Percentiles rank a stretch among this genome's conserved stretches.
These are phyloP conservation scores for Cyberlindnera maritima DNA, from an alignment of 805 yeast genomes.

Conservation along the genomic window DNA sequence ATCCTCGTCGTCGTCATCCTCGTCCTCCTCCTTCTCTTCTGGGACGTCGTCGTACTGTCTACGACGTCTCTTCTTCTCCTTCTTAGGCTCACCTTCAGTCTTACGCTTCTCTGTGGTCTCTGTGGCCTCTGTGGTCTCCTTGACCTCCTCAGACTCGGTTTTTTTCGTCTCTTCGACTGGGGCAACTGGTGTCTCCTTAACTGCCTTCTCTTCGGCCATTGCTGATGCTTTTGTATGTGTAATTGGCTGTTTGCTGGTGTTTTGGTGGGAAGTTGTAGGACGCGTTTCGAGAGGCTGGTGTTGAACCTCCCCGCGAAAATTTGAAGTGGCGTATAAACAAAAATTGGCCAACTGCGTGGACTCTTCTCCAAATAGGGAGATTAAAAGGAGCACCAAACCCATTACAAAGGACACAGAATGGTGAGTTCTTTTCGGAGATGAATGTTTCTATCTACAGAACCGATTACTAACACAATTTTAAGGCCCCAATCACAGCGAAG, in stretches of 20 bases:
- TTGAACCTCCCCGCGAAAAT: constrained; percentile 5
- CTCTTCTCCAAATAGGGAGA: too few species aligned
- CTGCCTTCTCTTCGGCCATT: constrained; percentile 29
- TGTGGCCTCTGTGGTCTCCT: constrained; percentile 1
- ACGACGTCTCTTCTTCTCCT: constrained; percentile 56
- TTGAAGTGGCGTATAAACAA: neutral
- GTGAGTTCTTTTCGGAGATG: too few species aligned
- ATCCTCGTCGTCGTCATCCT: constrained; percentile 41
- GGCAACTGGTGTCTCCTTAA: neutral
- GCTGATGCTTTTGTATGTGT: neutral
- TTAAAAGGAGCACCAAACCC: too few species aligned
- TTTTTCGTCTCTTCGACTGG: constrained; percentile 8
- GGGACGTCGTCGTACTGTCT: constrained; percentile 60
- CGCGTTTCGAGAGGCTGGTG: neutral
- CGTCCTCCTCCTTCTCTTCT: constrained; percentile 48
- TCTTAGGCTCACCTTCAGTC: constrained; percentile 28
- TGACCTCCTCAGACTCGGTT: neutral
- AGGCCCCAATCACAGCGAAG: constrained; percentile 32
- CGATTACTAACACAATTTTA: neutral
- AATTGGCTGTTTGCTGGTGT: neutral
- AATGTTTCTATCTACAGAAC: too few species aligned
- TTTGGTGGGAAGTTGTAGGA: neutral
- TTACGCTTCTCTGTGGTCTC: constrained; percentile 22
- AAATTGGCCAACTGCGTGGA: neutral
- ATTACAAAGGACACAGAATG: too few species aligned